Conservation (phyloP, 2,329 filamentous ascomycete genomes). For the Onygenales sp. region DNA sequence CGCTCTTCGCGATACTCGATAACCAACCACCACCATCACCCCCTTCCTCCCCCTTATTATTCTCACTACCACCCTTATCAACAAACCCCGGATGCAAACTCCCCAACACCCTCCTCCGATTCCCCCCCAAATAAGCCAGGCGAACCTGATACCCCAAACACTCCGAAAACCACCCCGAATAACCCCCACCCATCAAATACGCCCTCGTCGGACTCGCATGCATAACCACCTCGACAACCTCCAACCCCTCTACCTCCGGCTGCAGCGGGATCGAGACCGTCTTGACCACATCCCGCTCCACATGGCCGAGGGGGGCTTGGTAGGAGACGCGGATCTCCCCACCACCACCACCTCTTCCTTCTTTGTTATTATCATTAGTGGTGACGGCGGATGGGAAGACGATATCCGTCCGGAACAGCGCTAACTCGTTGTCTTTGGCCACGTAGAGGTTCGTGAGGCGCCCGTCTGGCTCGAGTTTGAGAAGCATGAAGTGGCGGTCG, state of each 20-base stretch:
- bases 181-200: slow-evolving; percentile 48
- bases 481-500: slow-evolving; percentile 64
- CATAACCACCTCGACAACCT: slow-evolving; percentile 46
- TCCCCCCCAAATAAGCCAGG: slow-evolving; percentile 56
- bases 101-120: slow-evolving; percentile 53
- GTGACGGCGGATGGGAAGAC: slow-evolving; percentile 15
- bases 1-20: slow-evolving; percentile 9
- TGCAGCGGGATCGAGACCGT: slow-evolving; percentile 48
- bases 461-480: slow-evolving; percentile 36
- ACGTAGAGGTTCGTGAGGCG: slow-evolving; percentile 52
- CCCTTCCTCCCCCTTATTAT: neutral
- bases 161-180: slow-evolving; percentile 54
- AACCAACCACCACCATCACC: slow-evolving; percentile 10
- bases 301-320: slow-evolving; percentile 14
- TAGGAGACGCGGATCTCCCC: slow-evolving; percentile 36
- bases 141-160: slow-evolving; percentile 54
- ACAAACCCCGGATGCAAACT: slow-evolving; percentile 42
- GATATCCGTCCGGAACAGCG: slow-evolving; percentile 55
- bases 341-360: neutral
- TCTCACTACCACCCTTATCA: slow-evolving; percentile 11
- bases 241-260: slow-evolving; percentile 38
- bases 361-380: slow-evolving; percentile 4
- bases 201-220: slow-evolving; percentile 49
- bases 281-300: slow-evolving; percentile 20
- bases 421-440: slow-evolving; percentile 47